Base-by-base conservation (phyloP, 2,329 filamentous ascomycete genomes). In the Colletotrichum tamarilloi region DNA sequence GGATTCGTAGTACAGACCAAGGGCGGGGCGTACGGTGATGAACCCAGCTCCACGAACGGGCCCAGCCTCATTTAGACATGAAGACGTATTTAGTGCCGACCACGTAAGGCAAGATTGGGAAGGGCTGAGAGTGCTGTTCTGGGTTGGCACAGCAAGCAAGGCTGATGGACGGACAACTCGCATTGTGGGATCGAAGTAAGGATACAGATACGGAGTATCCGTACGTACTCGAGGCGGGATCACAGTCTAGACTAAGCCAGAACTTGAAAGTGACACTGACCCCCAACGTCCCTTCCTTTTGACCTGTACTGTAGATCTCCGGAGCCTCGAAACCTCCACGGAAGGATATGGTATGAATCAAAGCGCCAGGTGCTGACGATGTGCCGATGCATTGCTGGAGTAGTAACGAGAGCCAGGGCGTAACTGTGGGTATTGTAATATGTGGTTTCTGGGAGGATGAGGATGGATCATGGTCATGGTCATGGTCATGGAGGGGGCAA, bases 51-150 rank as follows among this genome's bases (percentile, higher is more conserved):
- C 81, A 81, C 81, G 79, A 81, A 78, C 79, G 81, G 79, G 81
- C 79, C 80, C 82, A 83, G 80, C 83, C 83, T 85, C 84, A 86
- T 87, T 83, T 83, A 83, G 82, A 79, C 81, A 83, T 82, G 79
- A 77, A 42, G 26, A 53, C 46, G 4, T n/a, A 30, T 42, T 63
- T 64, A 70, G 38, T 62, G 67, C 28, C 32, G 38, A 26, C 53
- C 24, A 46, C 53, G 24, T 64, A 56, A 22, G 11, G 28, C 46
- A 49, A 19, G 42, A n/a, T 11, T 24, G 49, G 42, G 55, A 38
- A 38, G 75, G 74, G 76, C 74, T 35, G n/a, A 22, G 26, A 35
- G 77, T 77, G 60, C 46, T 42, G 42, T 59, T 19, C n/a, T 42
- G 67, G 69, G 77, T 74, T 75, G 76, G 78, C 76, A 78, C 77